Evolutionary conservation across 345 rosid genomes (phyloP).

Genomic region (Salix dunnii): DNA sequence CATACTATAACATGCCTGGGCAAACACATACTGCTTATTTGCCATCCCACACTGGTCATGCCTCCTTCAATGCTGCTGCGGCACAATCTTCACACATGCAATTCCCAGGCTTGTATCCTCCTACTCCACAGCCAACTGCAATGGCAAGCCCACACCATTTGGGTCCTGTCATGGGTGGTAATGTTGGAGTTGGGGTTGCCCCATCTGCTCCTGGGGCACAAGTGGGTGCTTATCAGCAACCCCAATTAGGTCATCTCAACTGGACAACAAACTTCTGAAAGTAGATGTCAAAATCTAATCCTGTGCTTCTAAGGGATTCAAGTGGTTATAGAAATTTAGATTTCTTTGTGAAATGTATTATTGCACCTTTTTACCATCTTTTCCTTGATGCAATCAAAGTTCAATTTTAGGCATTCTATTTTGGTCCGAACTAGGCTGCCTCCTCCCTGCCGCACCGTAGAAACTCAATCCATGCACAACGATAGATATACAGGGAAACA

Average conservation of each 20-base stretch:
- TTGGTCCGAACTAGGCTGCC: not conserved
- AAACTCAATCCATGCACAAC: not conserved
- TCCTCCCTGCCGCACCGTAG: not conserved
- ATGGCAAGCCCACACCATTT: slow-evolving; percentile 71
- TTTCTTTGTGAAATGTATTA: slow-evolving; percentile 26
- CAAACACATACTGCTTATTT: slow-evolving; percentile 77
- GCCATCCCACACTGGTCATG: slow-evolving; percentile 72
- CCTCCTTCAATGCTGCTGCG: slow-evolving; percentile 73
- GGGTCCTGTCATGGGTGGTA: slow-evolving; percentile 78
- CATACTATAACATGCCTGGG: slow-evolving; percentile 75
- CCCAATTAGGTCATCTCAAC: slow-evolving; percentile 82
- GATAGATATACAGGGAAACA: not conserved
- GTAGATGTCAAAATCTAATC: slow-evolving; percentile 22
- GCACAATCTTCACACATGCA: slow-evolving; percentile 93
- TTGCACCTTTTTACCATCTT: not conserved
- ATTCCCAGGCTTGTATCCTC: slow-evolving; percentile 72
- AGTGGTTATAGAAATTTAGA: slow-evolving; percentile 28
- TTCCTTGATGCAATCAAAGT: slow-evolving; percentile 21
- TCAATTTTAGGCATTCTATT: not conserved
- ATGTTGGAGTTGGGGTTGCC: slow-evolving; percentile 72
- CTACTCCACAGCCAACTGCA: slow-evolving; percentile 59
- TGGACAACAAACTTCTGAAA: slow-evolving; percentile 88
- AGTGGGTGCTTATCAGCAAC: slow-evolving; percentile 86
- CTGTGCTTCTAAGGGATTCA: slow-evolving; percentile 21
- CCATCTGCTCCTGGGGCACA: slow-evolving; percentile 68